These are phyloP conservation scores for Ganoderma multipileum DNA, from an alignment of 1,284 basidiomycete genomes.

Conservation along the genomic window DNA sequence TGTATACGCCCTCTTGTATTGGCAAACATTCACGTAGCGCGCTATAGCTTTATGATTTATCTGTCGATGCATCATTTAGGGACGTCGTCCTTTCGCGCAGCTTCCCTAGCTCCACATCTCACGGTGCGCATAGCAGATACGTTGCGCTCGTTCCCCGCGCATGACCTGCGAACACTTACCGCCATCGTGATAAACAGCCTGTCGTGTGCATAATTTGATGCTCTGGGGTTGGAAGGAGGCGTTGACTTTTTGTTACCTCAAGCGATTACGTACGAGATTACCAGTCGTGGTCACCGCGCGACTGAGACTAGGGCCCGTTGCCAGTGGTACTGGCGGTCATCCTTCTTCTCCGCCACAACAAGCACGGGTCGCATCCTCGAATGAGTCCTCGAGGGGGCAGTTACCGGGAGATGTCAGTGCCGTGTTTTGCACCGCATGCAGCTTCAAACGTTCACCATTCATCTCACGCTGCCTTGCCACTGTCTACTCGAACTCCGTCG, in stretches of 20 bases:
- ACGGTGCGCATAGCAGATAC: neutral
- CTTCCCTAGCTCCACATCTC: neutral
- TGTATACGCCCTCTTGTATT: conserved; percentile 27
- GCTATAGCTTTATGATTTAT: conserved; percentile 6
- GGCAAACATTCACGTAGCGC: neutral
- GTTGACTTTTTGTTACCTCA: neutral
- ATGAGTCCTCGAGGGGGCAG: neutral
- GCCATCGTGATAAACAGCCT: neutral
- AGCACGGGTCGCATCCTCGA: neutral
- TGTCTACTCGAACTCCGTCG: neutral
- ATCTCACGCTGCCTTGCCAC: neutral
- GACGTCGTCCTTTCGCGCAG: neutral
- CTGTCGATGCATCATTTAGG: neutral
- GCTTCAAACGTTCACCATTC: neutral
- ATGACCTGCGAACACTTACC: neutral
- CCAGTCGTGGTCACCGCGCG: neutral
- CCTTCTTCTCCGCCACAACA: neutral
- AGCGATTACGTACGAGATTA: neutral
- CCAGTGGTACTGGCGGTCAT: neutral
- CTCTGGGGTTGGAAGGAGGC: neutral
- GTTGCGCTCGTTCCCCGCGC: neutral
- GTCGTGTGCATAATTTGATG: neutral
- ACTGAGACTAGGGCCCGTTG: neutral
- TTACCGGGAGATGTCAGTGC: neutral
- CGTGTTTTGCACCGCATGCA: too few relatives aligned